Base-by-base conservation (phyloP, 345 rosid species). In the Hevea brasiliensis region DNA sequence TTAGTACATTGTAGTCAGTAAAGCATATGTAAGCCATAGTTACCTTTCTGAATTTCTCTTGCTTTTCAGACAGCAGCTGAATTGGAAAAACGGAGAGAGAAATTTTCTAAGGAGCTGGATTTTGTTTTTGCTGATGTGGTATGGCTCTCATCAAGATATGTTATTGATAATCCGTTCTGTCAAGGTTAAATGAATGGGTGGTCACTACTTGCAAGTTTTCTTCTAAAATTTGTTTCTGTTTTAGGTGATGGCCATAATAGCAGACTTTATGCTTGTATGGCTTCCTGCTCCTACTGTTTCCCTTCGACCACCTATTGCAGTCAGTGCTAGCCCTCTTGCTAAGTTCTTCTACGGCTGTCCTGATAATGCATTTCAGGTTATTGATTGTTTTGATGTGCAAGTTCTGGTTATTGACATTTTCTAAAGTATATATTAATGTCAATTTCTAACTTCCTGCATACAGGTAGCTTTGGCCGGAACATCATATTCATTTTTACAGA, bases 301-400 rank as follows among this genome's bases (percentile, higher is more conserved):
- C 82, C 92, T 94, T 6, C 89, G 92, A 63, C 84, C 97, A 60
- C 88, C 97, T 72, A 82, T 89, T 51, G 84, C 92, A 66, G 84
- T 77, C 77, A 76, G 72, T 76, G 97, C 92, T 27, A 89, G 98
- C 62, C 75, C 89, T 20, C 45, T 92, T 76, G 79, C 98, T 76
- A 92, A 87, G 83, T 92, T 94, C 86, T 92, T 94, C 89, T 76
- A 92, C 77, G 82, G 69, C 81, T 95, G 98, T 74, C 99, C 98
- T n/a, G 99, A 95, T 41, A 92, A 95, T 79, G 98, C 98, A 48
- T 95, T 95, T 81, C 98, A 92, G 97, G 99, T 95, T 67, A 18
- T 27, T 53, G n/a, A 67, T 76, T 29, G 0, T 77, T 72, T 59
- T 47, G 10, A 10, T 23, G 20, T 26, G 47, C 50, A 50, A 10